Evolutionary conservation across 192 early-diverging fungal genomes (phyloP).

Genomic region (Mortierella claussenii): DNA sequence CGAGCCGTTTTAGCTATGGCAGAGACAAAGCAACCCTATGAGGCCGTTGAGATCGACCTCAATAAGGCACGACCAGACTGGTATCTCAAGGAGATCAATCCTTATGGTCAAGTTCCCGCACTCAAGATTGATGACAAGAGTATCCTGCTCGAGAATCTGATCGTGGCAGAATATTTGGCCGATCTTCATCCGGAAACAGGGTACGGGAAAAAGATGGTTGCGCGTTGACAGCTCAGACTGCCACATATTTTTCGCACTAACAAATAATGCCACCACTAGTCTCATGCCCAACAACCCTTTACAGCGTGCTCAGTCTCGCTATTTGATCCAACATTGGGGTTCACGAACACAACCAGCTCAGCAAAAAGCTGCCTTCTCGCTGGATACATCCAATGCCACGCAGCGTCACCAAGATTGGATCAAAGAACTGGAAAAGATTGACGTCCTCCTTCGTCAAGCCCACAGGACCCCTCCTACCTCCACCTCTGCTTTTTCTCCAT

Average conservation of each 20-base stretch:
- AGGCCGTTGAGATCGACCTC: constrained; percentile 71
- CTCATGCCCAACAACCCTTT: constrained; percentile 54
- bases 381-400: constrained; percentile 12
- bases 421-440: constrained; percentile 30
- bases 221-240: too few species aligned
- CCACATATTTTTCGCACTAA: too few species aligned
- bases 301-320: constrained; percentile 53
- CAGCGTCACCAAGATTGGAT: constrained; percentile 21
- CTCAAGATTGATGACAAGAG: constrained; percentile 61
- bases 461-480: too few species aligned
- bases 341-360: constrained; percentile 18
- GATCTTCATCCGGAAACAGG: constrained; percentile 66
- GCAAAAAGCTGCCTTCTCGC: constrained; percentile 19
- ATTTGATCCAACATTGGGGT: constrained; percentile 55
- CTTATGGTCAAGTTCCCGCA: constrained; percentile 72
- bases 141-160: constrained; percentile 69
- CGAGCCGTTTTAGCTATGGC: constrained; percentile 70
- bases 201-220: constrained; percentile 21
- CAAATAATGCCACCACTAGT: too few species aligned
- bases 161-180: constrained; percentile 57
- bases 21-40: constrained; percentile 61
- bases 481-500: too few species aligned
- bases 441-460: constrained; percentile 14
- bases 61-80: constrained; percentile 25
- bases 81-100: constrained; percentile 65